A percentile compares a stretch with the other conserved stretches of the same genome.
These are phyloP conservation scores for Calocybe gangraenosa DNA, from an alignment of 768 basidiomycete genomes.

Conservation along the genomic window DNA sequence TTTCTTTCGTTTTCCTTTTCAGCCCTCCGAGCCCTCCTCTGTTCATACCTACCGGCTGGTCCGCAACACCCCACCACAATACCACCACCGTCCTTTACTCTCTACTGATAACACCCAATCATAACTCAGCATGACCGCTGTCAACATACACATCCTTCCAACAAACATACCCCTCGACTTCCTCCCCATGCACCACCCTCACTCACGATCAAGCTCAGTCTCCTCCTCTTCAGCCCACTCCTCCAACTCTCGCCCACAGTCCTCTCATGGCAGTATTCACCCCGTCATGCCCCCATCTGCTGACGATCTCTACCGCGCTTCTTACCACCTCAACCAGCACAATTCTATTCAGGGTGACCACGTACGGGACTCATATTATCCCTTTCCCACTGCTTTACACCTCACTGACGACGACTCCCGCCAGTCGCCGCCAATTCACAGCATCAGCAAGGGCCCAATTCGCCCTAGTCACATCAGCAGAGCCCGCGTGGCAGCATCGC, in stretches of 20 bases:
- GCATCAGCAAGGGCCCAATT: conserved; percentile 70
- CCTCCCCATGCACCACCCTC: conserved; percentile 45
- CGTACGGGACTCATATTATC: conserved; percentile 28
- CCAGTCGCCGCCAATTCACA: conserved; percentile 74
- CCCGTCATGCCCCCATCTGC: conserved; percentile 43
- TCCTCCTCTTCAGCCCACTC: conserved; percentile 74
- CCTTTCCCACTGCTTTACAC: conserved; percentile 9
- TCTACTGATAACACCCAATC: conserved; percentile 6
- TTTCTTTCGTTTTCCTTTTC: conserved; percentile 23
- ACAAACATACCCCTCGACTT: conserved; percentile 68
- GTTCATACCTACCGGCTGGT: conserved; percentile 49
- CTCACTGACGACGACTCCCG: conserved; percentile 25
- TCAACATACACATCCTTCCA: conserved; percentile 72
- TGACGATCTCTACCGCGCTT: conserved; percentile 71
- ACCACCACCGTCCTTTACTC: conserved; percentile 34
- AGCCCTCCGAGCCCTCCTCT: conserved; percentile 12
- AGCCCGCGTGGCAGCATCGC: conserved; percentile 76
- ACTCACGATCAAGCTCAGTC: conserved; percentile 76
- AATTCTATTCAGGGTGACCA: conserved; percentile 40
- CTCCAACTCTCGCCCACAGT: conserved; percentile 71
- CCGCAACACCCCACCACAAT: conserved; percentile 36
- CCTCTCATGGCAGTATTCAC: conserved; percentile 63
- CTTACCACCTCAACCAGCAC: conserved; percentile 53
- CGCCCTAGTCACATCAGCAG: conserved; percentile 73
- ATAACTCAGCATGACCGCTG: conserved; percentile 52